A percentile compares a stretch with the other conserved stretches of the same genome.
These are phyloP conservation scores for Dryadomyces quercus-mongolicae DNA, from an alignment of 2,329 filamentous ascomycete genomes.

Conservation along the genomic window DNA sequence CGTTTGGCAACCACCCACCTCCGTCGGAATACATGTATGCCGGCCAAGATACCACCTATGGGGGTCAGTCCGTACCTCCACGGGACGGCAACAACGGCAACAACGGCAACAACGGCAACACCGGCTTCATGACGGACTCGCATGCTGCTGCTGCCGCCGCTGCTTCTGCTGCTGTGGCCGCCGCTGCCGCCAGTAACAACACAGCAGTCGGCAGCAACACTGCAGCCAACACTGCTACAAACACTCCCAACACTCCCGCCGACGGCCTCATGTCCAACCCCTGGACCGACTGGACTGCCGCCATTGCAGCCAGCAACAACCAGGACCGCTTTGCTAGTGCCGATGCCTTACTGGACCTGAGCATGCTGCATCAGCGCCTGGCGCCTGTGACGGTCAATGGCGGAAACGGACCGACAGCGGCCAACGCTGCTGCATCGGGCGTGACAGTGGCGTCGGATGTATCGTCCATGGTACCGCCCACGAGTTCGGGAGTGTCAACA, in stretches of 20 bases:
- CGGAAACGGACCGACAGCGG: too few species aligned
- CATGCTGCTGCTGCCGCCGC: not conserved
- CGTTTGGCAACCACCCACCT: constrained; percentile 6
- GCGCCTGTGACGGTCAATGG: not conserved
- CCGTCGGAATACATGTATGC: not conserved
- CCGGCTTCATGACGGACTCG: not conserved
- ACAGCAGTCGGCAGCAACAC: not conserved
- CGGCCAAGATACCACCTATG: constrained; percentile 11
- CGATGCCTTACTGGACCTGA: constrained; percentile 34
- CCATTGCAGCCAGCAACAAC: constrained; percentile 36
- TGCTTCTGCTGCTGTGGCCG: not conserved
- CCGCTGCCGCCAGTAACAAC: not conserved
- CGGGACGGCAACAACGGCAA: too few species aligned
- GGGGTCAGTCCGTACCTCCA: too few species aligned
- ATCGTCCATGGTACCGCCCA: too few species aligned
- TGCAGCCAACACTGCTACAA: not conserved
- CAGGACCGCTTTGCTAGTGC: constrained; percentile 28
- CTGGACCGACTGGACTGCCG: constrained; percentile 43
- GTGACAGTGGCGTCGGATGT: too few species aligned
- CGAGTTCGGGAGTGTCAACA: too few species aligned
- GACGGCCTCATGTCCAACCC: constrained; percentile 23
- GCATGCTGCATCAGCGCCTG: constrained; percentile 16
- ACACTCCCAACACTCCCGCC: not conserved
- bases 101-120: constrained; percentile 17
- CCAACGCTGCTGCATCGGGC: too few species aligned